Evolutionary conservation across 1,284 basidiomycete species (phyloP), one percentile per base, ranked within the genome.

Genomic region (Pseudozyma sp.): DNA sequence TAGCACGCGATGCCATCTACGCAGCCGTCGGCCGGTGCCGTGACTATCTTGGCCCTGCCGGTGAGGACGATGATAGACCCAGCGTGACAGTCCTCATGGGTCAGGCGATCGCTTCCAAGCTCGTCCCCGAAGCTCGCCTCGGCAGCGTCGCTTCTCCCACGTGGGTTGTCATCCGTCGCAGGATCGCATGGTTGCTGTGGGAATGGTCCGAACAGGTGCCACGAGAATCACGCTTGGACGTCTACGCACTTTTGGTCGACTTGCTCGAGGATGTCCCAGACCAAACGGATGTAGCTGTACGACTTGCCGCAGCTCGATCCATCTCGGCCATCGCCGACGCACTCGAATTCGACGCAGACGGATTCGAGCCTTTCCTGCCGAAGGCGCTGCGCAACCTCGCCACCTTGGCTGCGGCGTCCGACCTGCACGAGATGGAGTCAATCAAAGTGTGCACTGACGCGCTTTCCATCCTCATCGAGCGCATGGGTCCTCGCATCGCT

Each of bases 1-100:
- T 84, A 17, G 57, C 70, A 1, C 65, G 82, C 13, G 82, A 84
- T 45, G 81, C 81, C 16, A 61, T 82, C 52, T 84, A 84, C 54
- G 72, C 77, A 7, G 82, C 79, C 3, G 60, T 77, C 2, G 80
- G 79, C 14, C 53, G 70, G 13, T 79, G 78, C 43, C 75, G 77
- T 13, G 73, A 81, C 42, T 58, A 78, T 39, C 75, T 82, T 40
- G 52, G 64, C 11, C 63, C 65, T 2, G 60, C 57, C 0, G 61
- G 65, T 19, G 74, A 77, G 37, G 68, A 68, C 35, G 75, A 69
- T 42, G 74, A 75, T 30, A 54, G 54, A 5, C 74, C 67, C 2
- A 60, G 60, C 46, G 61, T 59, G 43, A 47, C 69, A 13, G 52
- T 56, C 14, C 70, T 70, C 43, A 73, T 80, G 69, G 61, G 66